Evolutionary conservation across 2,329 filamentous ascomycete species (phyloP).

Genomic region (Trichoderma hamatum): DNA sequence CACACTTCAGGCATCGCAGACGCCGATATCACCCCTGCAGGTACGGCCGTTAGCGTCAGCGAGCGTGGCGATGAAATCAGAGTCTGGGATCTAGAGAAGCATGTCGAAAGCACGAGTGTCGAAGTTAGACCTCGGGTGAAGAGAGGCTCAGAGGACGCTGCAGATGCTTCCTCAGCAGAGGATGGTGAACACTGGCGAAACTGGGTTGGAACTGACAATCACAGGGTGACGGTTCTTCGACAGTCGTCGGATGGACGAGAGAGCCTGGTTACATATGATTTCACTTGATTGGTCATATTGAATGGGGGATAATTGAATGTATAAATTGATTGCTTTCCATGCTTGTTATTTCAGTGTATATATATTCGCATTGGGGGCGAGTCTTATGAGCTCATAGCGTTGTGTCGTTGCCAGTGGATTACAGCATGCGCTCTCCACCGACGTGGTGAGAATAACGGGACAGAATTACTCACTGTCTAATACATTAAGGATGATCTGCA

Average conservation of each 20-base stretch:
- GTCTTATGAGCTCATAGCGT: constrained; percentile 16
- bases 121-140: constrained; percentile 51
- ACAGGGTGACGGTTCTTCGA: constrained; percentile 85
- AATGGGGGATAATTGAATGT: background rate
- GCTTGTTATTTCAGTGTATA: too few relatives aligned
- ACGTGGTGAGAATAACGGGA: background rate
- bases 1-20: constrained; percentile 89
- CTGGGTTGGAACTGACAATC: constrained; percentile 88
- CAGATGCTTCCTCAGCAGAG: constrained; percentile 16
- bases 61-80: constrained; percentile 76
- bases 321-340: too few relatives aligned
- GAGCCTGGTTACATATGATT: constrained; percentile 83
- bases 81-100: constrained; percentile 85
- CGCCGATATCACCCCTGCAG: constrained; percentile 79
- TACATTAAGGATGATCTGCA: background rate
- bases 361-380: background rate
- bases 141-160: constrained; percentile 28
- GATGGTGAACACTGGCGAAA: constrained; percentile 53
- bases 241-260: constrained; percentile 70
- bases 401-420: background rate
- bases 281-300: constrained; percentile 54
- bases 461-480: background rate
- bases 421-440: constrained; percentile 10
- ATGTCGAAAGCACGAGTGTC: constrained; percentile 58
- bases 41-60: constrained; percentile 90